Base-by-base conservation (phyloP, 2,329 filamentous ascomycete genomes). In the Stagonosporopsis rhizophila region DNA sequence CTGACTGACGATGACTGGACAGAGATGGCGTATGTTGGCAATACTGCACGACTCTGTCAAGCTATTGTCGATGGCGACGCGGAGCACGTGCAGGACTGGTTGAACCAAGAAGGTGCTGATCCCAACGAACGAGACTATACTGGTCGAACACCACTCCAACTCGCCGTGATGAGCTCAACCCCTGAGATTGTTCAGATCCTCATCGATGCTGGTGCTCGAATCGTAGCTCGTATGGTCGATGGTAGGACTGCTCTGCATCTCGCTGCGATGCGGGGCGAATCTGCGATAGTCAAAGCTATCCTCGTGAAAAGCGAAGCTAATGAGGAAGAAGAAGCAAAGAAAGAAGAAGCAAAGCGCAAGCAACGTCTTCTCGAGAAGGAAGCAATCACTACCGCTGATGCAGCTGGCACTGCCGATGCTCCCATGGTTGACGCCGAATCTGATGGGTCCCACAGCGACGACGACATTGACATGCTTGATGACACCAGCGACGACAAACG, bases 1-100 rank as follows among this genome's bases (percentile, higher is more conserved):
- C 81, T 94, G 34, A 93, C 89, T 0, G 87, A 91, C 38, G 83
- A 91, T 46, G 91, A 95, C 69, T 96, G 91, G 90, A 95, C 91
- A 0, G 90, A 93, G 62, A 95, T 96, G 91, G 91, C 91, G 0
- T 96, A 96, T 63, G 83, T 96, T 32, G 90, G 91, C 11, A 90
- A 92, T 62, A 93, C 90, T 1, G 87, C 86, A 34, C 81, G 84
- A 15, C 81, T 96, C 2, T 96, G 90, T 67, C 89, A 92, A 68
- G 91, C 90, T 0, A 96, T 96, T 54, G 86, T 93, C 4, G 87
- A 92, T 64, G 80, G 83, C 1, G 88, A 96, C 72, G 64, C 89
- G 3, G 87, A 90, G 34, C 83, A 86, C 59, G 89, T 96, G 3
- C 75, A 85, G 64, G 85, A 87, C 62, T 96, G 90, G 88, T 76